Evolutionary conservation across 345 rosid genomes (phyloP).

Genomic region (Corymbia maculata): DNA sequence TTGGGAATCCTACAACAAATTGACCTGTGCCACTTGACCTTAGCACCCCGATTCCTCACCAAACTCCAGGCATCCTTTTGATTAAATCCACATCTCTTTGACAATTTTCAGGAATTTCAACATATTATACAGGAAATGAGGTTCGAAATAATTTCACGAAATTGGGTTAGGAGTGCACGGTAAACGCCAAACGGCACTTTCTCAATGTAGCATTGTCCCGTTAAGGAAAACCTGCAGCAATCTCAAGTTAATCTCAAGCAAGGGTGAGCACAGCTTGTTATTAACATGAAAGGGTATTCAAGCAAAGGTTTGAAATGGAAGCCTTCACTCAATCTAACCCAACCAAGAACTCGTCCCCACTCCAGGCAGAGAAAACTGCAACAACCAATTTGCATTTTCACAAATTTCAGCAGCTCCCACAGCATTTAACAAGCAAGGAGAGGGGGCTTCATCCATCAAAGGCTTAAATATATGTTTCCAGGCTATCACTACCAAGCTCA

Average conservation of each 20-base stretch:
- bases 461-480: neutral
- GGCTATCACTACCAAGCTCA: neutral
- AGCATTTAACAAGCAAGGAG: neutral
- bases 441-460: neutral
- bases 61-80: neutral
- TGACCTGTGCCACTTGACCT: neutral
- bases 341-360: neutral
- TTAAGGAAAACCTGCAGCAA: neutral
- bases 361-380: neutral
- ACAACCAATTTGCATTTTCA: neutral
- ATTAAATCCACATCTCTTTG: neutral
- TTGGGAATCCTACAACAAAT: neutral
- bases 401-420: neutral
- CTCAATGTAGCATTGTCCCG: neutral
- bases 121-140: neutral
- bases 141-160: neutral
- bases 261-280: neutral
- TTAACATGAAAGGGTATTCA: neutral
- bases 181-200: neutral
- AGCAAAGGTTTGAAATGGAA: neutral
- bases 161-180: neutral
- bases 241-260: neutral
- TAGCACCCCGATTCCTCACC: neutral
- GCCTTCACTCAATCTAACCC: neutral
- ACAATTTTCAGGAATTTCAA: neutral